Conservation (phyloP, 495 filamentous ascomycete species). For the Massariosphaeria phaeospora region DNA sequence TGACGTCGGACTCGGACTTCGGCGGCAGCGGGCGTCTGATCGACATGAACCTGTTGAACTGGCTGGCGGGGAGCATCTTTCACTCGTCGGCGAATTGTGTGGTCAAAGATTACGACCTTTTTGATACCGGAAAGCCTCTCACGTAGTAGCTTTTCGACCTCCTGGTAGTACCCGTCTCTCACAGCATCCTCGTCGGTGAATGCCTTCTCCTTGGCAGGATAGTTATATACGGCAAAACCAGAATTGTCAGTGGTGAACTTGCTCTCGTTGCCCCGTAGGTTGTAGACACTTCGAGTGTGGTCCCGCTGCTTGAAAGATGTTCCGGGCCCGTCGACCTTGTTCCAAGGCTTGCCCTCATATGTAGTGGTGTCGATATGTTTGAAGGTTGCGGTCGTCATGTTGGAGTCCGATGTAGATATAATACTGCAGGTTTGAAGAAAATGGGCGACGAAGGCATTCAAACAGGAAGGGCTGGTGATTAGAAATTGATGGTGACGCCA, state of each 20-base stretch:
- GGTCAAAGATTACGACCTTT: slow-evolving; percentile 42
- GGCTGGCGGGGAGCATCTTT: slow-evolving; percentile 39
- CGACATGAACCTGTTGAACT: slow-evolving; percentile 42
- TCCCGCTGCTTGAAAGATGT: slow-evolving; percentile 30
- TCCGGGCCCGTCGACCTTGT: slow-evolving; percentile 40
- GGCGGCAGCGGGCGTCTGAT: slow-evolving; percentile 40
- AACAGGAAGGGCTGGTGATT: not conserved
- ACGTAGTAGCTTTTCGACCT: slow-evolving; percentile 36
- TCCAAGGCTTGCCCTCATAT: slow-evolving; percentile 36
- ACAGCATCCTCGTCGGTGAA: slow-evolving; percentile 37
- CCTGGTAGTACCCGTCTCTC: slow-evolving; percentile 35
- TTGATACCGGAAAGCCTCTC: slow-evolving; percentile 33
- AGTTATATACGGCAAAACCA: slow-evolving; percentile 37
- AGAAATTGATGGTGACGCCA: slow-evolving; percentile 1
- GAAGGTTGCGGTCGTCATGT: slow-evolving; percentile 40
- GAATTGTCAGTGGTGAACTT: slow-evolving; percentile 37
- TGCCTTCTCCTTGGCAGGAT: slow-evolving; percentile 33
- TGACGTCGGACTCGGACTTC: slow-evolving; percentile 38
- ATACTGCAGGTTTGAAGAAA: not conserved
- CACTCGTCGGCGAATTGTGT: slow-evolving; percentile 38
- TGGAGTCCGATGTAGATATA: not conserved
- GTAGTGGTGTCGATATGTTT: slow-evolving; percentile 38
- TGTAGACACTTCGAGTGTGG: slow-evolving; percentile 31
- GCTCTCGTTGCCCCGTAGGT: slow-evolving; percentile 31
- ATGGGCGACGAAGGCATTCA: too few relatives aligned